Conservation (phyloP, 83 land plant genomes). For the Picea engelmannii region DNA sequence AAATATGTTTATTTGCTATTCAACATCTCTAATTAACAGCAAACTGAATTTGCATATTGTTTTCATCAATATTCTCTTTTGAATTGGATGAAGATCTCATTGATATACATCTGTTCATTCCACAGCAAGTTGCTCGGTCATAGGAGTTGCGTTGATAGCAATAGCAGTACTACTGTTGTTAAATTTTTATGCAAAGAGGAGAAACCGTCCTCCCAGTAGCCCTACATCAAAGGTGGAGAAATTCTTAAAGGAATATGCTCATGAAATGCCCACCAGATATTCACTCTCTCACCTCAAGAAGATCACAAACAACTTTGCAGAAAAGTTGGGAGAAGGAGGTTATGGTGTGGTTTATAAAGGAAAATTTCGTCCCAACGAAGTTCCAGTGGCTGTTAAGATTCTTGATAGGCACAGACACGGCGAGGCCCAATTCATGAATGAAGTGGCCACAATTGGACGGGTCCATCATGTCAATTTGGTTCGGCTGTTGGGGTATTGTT, state of each 20-base stretch:
- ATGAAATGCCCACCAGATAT: neutral
- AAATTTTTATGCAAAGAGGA: neutral
- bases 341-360: slow-evolving; percentile 31
- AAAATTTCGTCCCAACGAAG: neutral
- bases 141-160: neutral
- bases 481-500: slow-evolving; percentile 19
- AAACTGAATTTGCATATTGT: too few species aligned
- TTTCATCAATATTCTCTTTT: too few species aligned
- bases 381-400: slow-evolving; percentile 19
- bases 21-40: neutral
- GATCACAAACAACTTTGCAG: neutral
- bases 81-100: neutral
- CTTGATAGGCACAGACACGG: neutral
- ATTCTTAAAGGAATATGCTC: neutral
- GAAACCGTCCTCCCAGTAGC: too few species aligned
- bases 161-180: too few species aligned
- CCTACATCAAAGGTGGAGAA: neutral
- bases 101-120: too few species aligned
- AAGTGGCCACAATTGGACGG: slow-evolving; percentile 27
- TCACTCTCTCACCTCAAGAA: too few species aligned
- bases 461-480: slow-evolving; percentile 26
- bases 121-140: neutral
- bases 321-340: slow-evolving; percentile 25
- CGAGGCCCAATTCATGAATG: slow-evolving; percentile 25
- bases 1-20: too few species aligned